These are phyloP conservation scores for Lactuca sativa DNA, from an alignment of 129 eudicot genomes.

Conservation along the genomic window DNA sequence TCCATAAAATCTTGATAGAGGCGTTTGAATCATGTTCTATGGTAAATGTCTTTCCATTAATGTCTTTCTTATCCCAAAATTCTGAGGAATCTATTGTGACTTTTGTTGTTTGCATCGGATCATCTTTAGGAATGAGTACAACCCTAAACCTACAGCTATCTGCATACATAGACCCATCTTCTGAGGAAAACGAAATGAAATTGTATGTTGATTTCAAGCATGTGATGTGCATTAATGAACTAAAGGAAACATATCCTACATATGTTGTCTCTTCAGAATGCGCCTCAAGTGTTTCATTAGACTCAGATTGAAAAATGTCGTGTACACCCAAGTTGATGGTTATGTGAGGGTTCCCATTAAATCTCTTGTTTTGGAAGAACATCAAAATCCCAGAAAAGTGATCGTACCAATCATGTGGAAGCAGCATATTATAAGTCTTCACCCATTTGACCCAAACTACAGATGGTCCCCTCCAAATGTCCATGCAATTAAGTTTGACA, in stretches of 20 bases:
- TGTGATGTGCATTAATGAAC: not conserved
- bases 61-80: slow-evolving; percentile 8
- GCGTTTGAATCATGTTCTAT: not conserved
- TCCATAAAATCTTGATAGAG: not conserved
- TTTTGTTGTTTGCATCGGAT: not conserved
- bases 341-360: too few species aligned
- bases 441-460: not conserved
- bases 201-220: not conserved
- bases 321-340: too few species aligned
- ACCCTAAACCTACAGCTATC: too few species aligned
- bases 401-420: slow-evolving; percentile 5
- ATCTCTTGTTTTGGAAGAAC: too few species aligned
- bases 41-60: too few species aligned
- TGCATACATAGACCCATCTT: not conserved
- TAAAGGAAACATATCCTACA: not conserved
- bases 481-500: too few species aligned
- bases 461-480: not conserved
- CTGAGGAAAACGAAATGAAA: not conserved
- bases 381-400: slow-evolving; percentile 12
- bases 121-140: too few species aligned
- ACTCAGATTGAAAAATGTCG: too few species aligned
- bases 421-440: not conserved
- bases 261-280: not conserved
- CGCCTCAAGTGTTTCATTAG: too few species aligned
- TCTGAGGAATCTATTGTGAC: not conserved